phyloP scores from a whole-genome alignment of 768 basidiomycete species.

The Sistotremastrum niveocremeum region DNA sequence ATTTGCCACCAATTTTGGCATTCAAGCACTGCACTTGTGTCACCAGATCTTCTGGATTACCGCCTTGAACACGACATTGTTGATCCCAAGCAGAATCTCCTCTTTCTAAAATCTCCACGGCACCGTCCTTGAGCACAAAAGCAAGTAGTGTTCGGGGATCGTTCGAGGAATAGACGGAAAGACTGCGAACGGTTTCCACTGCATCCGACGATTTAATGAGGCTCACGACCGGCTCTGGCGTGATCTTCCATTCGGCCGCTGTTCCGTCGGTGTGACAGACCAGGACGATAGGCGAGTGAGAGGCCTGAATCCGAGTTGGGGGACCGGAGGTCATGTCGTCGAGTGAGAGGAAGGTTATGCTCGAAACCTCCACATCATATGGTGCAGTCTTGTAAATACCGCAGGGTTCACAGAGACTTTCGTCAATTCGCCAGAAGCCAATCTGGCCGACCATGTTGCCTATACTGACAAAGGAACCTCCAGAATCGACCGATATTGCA shows the following conservation, averaged over 20 bases:
- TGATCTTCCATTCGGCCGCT: no score
- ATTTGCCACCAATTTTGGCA: constrained; percentile 35
- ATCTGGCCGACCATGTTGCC: constrained; percentile 59
- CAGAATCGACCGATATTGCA: constrained; percentile 47
- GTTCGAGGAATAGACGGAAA: constrained; percentile 12
- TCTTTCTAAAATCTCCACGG: constrained; percentile 46
- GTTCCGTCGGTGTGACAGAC: no score
- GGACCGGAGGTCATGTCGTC: no score
- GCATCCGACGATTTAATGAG: not conserved
- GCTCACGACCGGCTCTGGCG: not conserved
- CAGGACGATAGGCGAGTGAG: no score
- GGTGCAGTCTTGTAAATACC: not conserved
- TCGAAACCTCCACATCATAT: not conserved
- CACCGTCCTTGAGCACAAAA: constrained; percentile 54
- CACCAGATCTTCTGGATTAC: constrained; percentile 42
- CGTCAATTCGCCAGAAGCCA: constrained; percentile 32
- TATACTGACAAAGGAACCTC: constrained; percentile 50
- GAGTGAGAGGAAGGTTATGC: no score
- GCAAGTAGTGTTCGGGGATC: constrained; percentile 37
- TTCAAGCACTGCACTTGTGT: constrained; percentile 39
- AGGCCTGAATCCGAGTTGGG: no score
- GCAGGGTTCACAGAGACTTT: not conserved
- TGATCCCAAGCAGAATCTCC: constrained; percentile 27
- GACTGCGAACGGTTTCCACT: not conserved
- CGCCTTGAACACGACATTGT: constrained; percentile 41